Evolutionary conservation across 208 protist genomes (phyloP).

Genomic region (Wallacemonas sp.): DNA sequence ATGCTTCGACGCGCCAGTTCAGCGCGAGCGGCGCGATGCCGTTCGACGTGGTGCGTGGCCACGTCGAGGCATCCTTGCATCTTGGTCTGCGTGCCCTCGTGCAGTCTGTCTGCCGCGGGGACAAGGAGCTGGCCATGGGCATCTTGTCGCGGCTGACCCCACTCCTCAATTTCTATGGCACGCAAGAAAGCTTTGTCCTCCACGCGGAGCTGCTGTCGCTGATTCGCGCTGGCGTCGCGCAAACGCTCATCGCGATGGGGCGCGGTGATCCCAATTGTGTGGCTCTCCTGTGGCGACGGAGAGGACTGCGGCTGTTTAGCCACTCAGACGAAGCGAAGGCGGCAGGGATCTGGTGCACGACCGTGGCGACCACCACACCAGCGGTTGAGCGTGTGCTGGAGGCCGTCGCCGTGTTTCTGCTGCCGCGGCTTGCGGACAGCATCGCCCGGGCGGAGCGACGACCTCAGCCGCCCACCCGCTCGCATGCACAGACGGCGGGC

Average conservation of each 20-base stretch:
- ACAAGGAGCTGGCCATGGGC: constrained; percentile 22
- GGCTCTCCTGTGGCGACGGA: background rate
- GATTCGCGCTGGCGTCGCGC: background rate
- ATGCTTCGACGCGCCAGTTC: background rate
- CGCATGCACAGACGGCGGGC: background rate
- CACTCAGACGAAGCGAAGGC: background rate
- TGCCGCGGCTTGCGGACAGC: constrained; percentile 27
- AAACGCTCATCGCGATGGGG: background rate
- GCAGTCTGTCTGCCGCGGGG: constrained; percentile 46
- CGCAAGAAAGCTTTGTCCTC: background rate
- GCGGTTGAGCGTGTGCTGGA: constrained; percentile 31
- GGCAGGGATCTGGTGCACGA: constrained; percentile 14
- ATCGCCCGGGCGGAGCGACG: constrained; percentile 3
- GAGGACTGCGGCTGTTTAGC: background rate
- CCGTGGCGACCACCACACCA: background rate
- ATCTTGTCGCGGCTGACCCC: constrained; percentile 32
- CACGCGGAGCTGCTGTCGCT: constrained; percentile 8
- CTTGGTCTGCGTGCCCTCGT: constrained; percentile 33
- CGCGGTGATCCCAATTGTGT: background rate
- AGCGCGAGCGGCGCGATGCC: background rate
- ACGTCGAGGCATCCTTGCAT: constrained; percentile 32
- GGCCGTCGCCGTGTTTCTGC: constrained; percentile 18
- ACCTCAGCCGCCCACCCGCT: background rate
- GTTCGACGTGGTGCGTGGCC: constrained; percentile 1
- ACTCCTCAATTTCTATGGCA: constrained; percentile 32